Base-by-base conservation (phyloP, 2,329 filamentous ascomycete genomes). In the Botrytis byssoidea region DNA sequence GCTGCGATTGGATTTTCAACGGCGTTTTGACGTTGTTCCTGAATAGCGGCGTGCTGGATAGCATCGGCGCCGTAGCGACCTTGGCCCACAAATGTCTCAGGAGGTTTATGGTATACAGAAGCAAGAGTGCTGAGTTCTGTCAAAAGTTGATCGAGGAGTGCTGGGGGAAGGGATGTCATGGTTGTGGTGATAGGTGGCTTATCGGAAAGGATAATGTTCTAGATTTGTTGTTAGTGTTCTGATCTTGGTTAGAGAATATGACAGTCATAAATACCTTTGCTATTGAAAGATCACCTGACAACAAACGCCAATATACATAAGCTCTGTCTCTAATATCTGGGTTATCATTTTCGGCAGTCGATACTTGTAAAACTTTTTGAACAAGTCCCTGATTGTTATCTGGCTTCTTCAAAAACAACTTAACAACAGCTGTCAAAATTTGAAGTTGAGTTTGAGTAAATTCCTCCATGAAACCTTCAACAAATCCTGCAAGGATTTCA, bases 391-490 rank as follows among this genome's bases (percentile, higher is more conserved):
- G 95, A 73, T 93, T 95, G 81, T 93, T 94, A 79, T 96, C 92
- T 4, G 96, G 96, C 83, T 97, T 97, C 85, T 99, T 98, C 77
- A 99, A 84, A 86, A 98, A 99, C 46, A 99, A 88, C 83, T 99
- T 99, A 73, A 99, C 95, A 7, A 98, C 95, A 2, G 96, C 95
- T 14, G 96, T 99, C 79, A 99, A 87, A 78, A 98, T 98, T 83
- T 99, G 96, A 70, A 99, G 85, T 86, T 99, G 96, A n/a, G 94
- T 97, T 91, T 97, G 95, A 70, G 95, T 96, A 81, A 98, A 98
- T 82, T 99, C 96, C 82, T 98, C 96, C 82, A 93, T 92, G 82
- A 99, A 98, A 0, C 91, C 92, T 73, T 98, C 96, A 20, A 98
- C 95, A 80, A 99, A 99, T 29, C 92, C 91, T 70, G 90, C 88